Conservation (phyloP, 2,329 filamentous ascomycete genomes). For the Fusarium caatingaense region DNA sequence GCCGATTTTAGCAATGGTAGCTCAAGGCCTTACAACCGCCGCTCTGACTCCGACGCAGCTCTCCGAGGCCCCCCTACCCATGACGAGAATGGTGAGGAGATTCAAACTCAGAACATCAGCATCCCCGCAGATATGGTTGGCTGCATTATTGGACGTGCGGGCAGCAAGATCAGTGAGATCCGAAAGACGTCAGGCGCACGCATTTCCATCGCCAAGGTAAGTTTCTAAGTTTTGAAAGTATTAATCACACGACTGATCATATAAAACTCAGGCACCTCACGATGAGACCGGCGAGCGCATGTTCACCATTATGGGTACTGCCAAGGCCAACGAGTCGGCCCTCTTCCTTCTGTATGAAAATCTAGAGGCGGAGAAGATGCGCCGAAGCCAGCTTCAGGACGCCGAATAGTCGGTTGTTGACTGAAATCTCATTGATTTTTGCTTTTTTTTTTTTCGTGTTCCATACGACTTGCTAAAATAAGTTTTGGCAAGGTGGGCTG, state of each 20-base stretch:
- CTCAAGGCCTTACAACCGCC: slow-evolving; percentile 76
- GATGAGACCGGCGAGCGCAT: slow-evolving; percentile 98
- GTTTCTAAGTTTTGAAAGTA: slow-evolving; percentile 17
- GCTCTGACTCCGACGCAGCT: slow-evolving; percentile 84
- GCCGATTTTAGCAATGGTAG: slow-evolving; percentile 92
- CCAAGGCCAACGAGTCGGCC: slow-evolving; percentile 93
- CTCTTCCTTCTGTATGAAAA: slow-evolving; percentile 98
- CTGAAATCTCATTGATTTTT: slow-evolving; percentile 42
- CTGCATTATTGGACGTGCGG: slow-evolving; percentile 95
- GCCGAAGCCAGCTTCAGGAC: slow-evolving; percentile 81
- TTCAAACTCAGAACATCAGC: slow-evolving; percentile 99
- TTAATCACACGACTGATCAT: slow-evolving; percentile 4
- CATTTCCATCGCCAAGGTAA: slow-evolving; percentile 94
- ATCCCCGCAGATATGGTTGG: slow-evolving; percentile 99
- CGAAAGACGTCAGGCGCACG: slow-evolving; percentile 95
- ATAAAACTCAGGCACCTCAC: slow-evolving; percentile 76
- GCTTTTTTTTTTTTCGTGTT: slow-evolving; percentile 44
- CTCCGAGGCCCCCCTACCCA: slow-evolving; percentile 86
- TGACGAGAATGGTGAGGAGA: slow-evolving; percentile 96
- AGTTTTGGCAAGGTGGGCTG: slow-evolving; percentile 63
- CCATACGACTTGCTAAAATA: slow-evolving; percentile 51
- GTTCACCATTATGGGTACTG: slow-evolving; percentile 99
- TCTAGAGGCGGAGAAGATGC: slow-evolving; percentile 98
- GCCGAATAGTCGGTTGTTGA: slow-evolving; percentile 57
- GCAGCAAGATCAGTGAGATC: slow-evolving; percentile 98